These are phyloP conservation scores for Spathaspora gorwiae DNA, from an alignment of 805 yeast genomes.

Conservation along the genomic window DNA sequence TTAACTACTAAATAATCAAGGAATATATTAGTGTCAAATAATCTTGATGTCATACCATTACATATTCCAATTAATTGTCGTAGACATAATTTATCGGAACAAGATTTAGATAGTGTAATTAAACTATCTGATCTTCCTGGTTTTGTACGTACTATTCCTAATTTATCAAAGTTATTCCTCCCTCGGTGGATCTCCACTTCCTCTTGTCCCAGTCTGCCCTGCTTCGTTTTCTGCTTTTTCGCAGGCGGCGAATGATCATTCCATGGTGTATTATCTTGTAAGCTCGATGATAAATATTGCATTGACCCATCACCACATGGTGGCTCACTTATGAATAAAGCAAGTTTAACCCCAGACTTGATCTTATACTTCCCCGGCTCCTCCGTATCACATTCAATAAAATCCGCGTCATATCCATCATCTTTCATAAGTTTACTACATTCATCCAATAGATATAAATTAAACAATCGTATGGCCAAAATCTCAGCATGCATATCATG, in stretches of 20 bases:
- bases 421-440: slow-evolving; percentile 19
- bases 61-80: slow-evolving; percentile 56
- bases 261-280: slow-evolving; percentile 18
- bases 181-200: slow-evolving; percentile 45
- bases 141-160: slow-evolving; percentile 79
- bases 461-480: slow-evolving; percentile 66
- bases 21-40: slow-evolving; percentile 25
- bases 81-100: slow-evolving; percentile 77
- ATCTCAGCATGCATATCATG: slow-evolving; percentile 94
- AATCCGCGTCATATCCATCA: slow-evolving; percentile 6
- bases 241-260: slow-evolving; percentile 5
- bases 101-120: slow-evolving; percentile 71
- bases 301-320: slow-evolving; percentile 93
- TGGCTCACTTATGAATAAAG: slow-evolving; percentile 63
- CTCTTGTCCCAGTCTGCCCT: slow-evolving; percentile 4
- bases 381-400: slow-evolving; percentile 12
- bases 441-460: slow-evolving; percentile 52
- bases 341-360: slow-evolving; percentile 40
- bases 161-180: slow-evolving; percentile 47
- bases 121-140: slow-evolving; percentile 87
- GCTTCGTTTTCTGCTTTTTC: slow-evolving; percentile 10
- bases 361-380: slow-evolving; percentile 19
- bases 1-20: slow-evolving; percentile 52
- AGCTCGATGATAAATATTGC: slow-evolving; percentile 25
- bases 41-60: slow-evolving; percentile 39